A percentile compares a stretch with the other conserved stretches of the same genome.
Evolutionary conservation across 2,329 filamentous ascomycete species (phyloP).

Genomic region (Verticillium nonalfalfae): DNA sequence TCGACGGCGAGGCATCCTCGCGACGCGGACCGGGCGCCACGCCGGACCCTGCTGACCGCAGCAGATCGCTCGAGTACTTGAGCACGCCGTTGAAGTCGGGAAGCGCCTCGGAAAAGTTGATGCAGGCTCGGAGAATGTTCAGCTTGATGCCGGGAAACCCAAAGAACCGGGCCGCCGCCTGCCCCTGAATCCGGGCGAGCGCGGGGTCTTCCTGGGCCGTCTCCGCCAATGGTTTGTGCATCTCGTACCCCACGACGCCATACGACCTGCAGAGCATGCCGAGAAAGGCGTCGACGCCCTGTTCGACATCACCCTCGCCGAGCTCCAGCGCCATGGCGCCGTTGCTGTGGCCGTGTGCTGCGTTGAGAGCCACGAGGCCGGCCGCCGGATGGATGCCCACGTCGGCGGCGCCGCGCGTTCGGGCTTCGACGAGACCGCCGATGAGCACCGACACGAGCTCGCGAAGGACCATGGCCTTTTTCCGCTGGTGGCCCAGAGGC

Average conservation of each 20-base stretch:
- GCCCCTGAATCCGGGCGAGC: slow-evolving; percentile 51
- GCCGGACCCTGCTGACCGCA: slow-evolving; percentile 76
- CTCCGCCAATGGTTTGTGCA: slow-evolving; percentile 13
- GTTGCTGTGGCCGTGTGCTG: slow-evolving; percentile 39
- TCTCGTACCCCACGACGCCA: slow-evolving; percentile 51
- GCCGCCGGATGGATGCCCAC: slow-evolving; percentile 93
- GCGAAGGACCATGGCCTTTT: slow-evolving; percentile 84
- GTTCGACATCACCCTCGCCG: slow-evolving; percentile 58
- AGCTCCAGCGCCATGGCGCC: slow-evolving; percentile 53
- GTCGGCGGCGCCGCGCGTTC: slow-evolving; percentile 90
- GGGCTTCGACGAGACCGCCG: slow-evolving; percentile 78
- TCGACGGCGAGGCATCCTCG: slow-evolving; percentile 62
- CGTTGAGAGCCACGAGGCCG: slow-evolving; percentile 67
- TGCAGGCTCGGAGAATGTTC: slow-evolving; percentile 81
- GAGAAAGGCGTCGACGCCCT: slow-evolving; percentile 58
- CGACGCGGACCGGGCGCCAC: slow-evolving; percentile 66
- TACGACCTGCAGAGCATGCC: slow-evolving; percentile 56
- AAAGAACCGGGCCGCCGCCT: slow-evolving; percentile 57
- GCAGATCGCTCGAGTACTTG: slow-evolving; percentile 74
- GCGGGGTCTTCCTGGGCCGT: slow-evolving; percentile 34
- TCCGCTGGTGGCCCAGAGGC: slow-evolving; percentile 71
- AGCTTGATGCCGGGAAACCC: slow-evolving; percentile 78
- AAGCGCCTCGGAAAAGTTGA: slow-evolving; percentile 88
- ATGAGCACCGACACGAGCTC: slow-evolving; percentile 81
- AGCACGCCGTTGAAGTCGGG: slow-evolving; percentile 90